Evolutionary conservation across 1,139 yeast species (phyloP).

Genomic region (Yamadazyma atmosphaerica): DNA sequence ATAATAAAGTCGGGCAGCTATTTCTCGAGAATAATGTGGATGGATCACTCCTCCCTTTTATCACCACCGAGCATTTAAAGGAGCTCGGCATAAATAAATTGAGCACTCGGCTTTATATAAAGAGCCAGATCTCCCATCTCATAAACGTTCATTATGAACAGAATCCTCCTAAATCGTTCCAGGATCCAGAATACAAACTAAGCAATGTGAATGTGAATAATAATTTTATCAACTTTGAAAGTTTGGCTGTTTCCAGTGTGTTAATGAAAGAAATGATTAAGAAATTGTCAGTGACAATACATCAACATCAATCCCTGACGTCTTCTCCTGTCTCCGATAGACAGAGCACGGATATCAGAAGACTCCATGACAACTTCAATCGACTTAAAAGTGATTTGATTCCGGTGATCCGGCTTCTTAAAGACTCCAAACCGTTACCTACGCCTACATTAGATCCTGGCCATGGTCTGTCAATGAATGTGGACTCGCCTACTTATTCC

Average conservation of each 20-base stretch:
- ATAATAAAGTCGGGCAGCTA: slow-evolving; percentile 21
- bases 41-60: slow-evolving; percentile 59
- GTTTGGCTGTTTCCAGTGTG: slow-evolving; percentile 31
- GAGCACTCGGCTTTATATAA: slow-evolving; percentile 46
- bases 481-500: slow-evolving; percentile 37
- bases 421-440: slow-evolving; percentile 58
- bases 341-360: slow-evolving; percentile 32
- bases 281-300: slow-evolving; percentile 21
- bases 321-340: slow-evolving; percentile 23
- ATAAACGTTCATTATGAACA: slow-evolving; percentile 34
- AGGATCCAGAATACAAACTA: slow-evolving; percentile 32
- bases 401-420: slow-evolving; percentile 51
- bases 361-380: slow-evolving; percentile 48
- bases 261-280: slow-evolving; percentile 40
- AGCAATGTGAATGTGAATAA: slow-evolving; percentile 31
- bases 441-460: slow-evolving; percentile 53
- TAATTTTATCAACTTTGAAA: slow-evolving; percentile 38
- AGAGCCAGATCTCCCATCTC: slow-evolving; percentile 49
- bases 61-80: slow-evolving; percentile 58
- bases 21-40: slow-evolving; percentile 60
- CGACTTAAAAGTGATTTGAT: slow-evolving; percentile 53
- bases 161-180: slow-evolving; percentile 30
- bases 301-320: slow-evolving; percentile 21
- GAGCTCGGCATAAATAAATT: slow-evolving; percentile 55
- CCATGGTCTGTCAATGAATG: slow-evolving; percentile 22